phyloP scores from a whole-genome alignment of 371 early-diverging fungal species.

The Actinomortierella ambigua region DNA sequence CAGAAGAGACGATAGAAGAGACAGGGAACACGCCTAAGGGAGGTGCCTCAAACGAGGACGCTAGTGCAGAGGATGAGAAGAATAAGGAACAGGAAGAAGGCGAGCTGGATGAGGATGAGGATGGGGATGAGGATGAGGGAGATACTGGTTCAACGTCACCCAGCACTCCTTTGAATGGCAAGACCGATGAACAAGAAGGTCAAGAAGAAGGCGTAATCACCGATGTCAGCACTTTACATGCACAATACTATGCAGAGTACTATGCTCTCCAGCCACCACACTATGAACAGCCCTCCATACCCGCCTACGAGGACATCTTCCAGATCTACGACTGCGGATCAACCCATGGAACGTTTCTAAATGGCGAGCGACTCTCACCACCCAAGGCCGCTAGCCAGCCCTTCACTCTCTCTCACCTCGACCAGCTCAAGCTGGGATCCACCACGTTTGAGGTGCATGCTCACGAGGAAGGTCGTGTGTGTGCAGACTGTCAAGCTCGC shows the following conservation, averaged over 20 bases:
- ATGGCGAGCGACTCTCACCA: constrained; percentile 51
- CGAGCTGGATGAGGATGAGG: constrained; percentile 10
- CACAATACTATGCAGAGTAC: constrained; percentile 14
- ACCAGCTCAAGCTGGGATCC: constrained; percentile 49
- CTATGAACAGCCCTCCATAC: constrained; percentile 4
- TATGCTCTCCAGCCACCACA: constrained; percentile 30
- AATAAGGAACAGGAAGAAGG: constrained; percentile 2
- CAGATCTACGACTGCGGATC: constrained; percentile 58
- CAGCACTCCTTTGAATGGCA: constrained; percentile 15
- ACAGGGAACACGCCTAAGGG: too few species aligned
- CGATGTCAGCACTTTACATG: background rate
- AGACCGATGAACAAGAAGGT: background rate
- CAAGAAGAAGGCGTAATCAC: constrained; percentile 9
- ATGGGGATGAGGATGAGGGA: background rate
- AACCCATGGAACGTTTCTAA: constrained; percentile 61
- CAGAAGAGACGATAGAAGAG: too few species aligned
- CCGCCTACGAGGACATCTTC: constrained; percentile 30
- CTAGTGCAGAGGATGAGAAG: too few species aligned
- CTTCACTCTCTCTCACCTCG: constrained; percentile 46
- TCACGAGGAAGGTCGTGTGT: constrained; percentile 52
- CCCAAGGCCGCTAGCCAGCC: constrained; percentile 56
- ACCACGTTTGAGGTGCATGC: constrained; percentile 55
- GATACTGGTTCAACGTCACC: too few species aligned
- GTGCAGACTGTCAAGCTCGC: constrained; percentile 49
- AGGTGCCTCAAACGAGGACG: too few species aligned